Evolutionary conservation across 495 filamentous ascomycete genomes (phyloP).

Genomic region (Hypoxylon subgilvum): DNA sequence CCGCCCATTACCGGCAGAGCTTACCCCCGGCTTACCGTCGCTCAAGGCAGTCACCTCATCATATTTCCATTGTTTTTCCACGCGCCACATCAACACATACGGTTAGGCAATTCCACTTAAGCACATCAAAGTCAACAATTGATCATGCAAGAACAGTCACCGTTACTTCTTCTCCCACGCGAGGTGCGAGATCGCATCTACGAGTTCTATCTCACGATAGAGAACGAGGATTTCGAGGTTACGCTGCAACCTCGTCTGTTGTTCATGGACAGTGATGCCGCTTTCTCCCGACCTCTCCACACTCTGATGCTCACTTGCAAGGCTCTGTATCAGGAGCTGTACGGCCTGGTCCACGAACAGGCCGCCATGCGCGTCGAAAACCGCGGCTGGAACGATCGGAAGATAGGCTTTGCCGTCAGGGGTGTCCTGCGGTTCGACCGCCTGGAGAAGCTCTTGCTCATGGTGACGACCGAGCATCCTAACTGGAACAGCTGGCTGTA

Average conservation of each 20-base stretch:
- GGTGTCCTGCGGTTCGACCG: constrained; percentile 35
- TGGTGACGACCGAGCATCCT: constrained; percentile 34
- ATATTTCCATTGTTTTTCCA: too few species aligned
- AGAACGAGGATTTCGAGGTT: constrained; percentile 35
- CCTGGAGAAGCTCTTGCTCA: constrained; percentile 33
- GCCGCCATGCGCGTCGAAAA: constrained; percentile 29
- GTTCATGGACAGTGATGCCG: constrained; percentile 23
- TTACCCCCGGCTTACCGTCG: too few species aligned
- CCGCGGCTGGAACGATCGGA: constrained; percentile 20
- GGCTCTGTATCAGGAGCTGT: constrained; percentile 28
- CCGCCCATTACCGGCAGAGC: too few species aligned
- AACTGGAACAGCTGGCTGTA: constrained; percentile 42
- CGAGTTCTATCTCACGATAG: constrained; percentile 33
- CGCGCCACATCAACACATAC: too few species aligned
- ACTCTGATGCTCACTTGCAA: constrained; percentile 36
- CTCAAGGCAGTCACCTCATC: too few species aligned
- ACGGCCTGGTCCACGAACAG: constrained; percentile 24
- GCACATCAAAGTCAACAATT: too few species aligned
- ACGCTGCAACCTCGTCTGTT: constrained; percentile 32
- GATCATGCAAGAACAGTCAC: constrained; percentile 25
- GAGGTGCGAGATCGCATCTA: constrained; percentile 43
- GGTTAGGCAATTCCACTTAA: too few species aligned
- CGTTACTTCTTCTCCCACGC: constrained; percentile 33
- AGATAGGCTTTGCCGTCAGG: constrained; percentile 33
- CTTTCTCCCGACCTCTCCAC: constrained; percentile 28